Evolutionary conservation across 23 red algal genomes (phyloP).

Genomic region (Cyanidiococcus yangmingshanensis): DNA sequence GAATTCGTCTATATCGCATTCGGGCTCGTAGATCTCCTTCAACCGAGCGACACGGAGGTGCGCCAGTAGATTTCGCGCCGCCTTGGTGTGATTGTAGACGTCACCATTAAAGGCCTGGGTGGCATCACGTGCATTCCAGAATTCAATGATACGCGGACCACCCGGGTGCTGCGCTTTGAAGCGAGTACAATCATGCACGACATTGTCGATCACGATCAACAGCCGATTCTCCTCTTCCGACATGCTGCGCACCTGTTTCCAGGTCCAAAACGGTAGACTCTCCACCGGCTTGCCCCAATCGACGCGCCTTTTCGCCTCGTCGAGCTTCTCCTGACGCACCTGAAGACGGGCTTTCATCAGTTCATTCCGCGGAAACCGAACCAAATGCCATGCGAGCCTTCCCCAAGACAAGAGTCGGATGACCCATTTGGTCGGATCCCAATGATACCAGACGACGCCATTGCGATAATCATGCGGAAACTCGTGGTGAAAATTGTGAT

Average conservation of each 20-base stretch:
- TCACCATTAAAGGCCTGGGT: conserved; percentile 92
- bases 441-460: conserved; percentile 97
- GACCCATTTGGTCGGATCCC: conserved; percentile 97
- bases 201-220: conserved; percentile 66
- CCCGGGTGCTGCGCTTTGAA: conserved; percentile 80
- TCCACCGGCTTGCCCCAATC: conserved; percentile 75
- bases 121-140: conserved; percentile 94
- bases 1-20: background rate
- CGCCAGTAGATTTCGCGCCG: conserved; percentile 68
- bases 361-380: conserved; percentile 88
- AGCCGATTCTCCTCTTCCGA: background rate
- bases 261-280: conserved; percentile 55
- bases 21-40: conserved; percentile 46
- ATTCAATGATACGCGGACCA: conserved; percentile 66
- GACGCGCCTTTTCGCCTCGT: conserved; percentile 57
- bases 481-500: conserved; percentile 98
- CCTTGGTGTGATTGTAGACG: conserved; percentile 93
- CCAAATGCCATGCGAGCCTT: conserved; percentile 59
- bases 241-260: conserved; percentile 53
- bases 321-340: conserved; percentile 78
- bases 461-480: conserved; percentile 99
- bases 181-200: conserved; percentile 80
- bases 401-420: conserved; percentile 54
- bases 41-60: conserved; percentile 71
- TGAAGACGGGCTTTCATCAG: conserved; percentile 81